Conservation (phyloP, 2,329 filamentous ascomycete genomes). For the Xylariaceae sp. region DNA sequence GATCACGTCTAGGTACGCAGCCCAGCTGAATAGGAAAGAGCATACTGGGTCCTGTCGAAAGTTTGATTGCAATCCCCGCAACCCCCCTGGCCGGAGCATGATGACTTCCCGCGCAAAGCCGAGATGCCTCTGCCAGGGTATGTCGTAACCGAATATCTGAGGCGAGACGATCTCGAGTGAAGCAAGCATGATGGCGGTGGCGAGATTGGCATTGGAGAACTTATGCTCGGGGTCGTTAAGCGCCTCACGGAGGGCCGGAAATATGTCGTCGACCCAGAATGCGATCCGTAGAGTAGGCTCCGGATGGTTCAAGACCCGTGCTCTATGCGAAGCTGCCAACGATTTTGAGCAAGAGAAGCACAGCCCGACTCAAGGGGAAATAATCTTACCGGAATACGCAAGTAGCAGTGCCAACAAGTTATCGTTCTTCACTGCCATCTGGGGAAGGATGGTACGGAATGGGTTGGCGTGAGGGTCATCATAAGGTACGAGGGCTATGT, state of each 20-base stretch:
- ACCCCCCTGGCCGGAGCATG: constrained; percentile 47
- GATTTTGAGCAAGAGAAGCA: constrained; percentile 12
- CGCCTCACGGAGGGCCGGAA: constrained; percentile 63
- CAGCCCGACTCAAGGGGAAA: background rate
- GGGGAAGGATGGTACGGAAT: constrained; percentile 44
- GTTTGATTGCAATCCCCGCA: constrained; percentile 47
- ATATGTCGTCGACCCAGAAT: constrained; percentile 73
- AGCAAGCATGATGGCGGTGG: constrained; percentile 78
- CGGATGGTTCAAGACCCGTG: constrained; percentile 64
- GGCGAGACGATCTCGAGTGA: constrained; percentile 81
- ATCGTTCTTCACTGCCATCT: constrained; percentile 62
- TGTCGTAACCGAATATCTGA: constrained; percentile 71
- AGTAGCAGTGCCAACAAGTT: constrained; percentile 72
- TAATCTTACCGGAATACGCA: constrained; percentile 58
- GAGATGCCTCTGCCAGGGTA: constrained; percentile 76
- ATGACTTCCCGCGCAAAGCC: constrained; percentile 72
- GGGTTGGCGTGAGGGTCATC: constrained; percentile 49
- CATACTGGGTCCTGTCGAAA: constrained; percentile 53
- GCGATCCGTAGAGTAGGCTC: constrained; percentile 76
- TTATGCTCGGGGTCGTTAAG: constrained; percentile 56
- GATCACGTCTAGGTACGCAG: constrained; percentile 76
- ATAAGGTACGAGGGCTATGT: constrained; percentile 43
- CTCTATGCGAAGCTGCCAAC: constrained; percentile 63
- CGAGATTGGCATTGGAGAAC: constrained; percentile 67
- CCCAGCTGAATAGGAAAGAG: constrained; percentile 76